Conservation (phyloP, 2,329 filamentous ascomycete genomes). For the Sporothrix inflata region DNA sequence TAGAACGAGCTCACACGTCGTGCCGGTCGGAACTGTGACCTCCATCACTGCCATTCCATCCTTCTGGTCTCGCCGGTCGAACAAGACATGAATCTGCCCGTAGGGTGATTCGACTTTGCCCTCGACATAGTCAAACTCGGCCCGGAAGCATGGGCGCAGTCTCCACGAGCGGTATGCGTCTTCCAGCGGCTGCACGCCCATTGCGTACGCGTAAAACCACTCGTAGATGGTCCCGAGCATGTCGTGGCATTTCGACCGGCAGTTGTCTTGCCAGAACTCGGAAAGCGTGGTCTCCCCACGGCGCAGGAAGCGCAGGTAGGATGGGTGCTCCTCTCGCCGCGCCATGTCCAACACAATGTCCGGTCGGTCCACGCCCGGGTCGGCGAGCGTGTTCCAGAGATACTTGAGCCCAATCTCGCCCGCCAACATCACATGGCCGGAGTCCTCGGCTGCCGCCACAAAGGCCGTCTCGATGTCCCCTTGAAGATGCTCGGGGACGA, state of each 20-base stretch:
- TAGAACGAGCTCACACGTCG: not conserved
- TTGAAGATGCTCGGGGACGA: not conserved
- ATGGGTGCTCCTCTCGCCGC: not conserved
- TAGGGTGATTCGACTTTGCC: not conserved
- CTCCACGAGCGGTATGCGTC: not conserved
- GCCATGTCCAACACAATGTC: conserved; percentile 2
- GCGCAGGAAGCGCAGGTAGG: not conserved
- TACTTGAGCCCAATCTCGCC: not conserved
- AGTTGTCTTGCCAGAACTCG: not conserved
- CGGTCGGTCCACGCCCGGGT: not conserved
- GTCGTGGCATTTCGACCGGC: not conserved
- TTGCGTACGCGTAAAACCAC: not conserved
- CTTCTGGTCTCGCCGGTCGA: not conserved
- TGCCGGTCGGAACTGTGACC: not conserved
- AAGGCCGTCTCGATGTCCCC: not conserved
- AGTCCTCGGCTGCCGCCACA: not conserved
- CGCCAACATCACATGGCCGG: not conserved
- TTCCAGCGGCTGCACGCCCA: not conserved
- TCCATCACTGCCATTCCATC: not conserved
- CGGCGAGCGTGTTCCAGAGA: not conserved
- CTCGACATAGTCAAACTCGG: not conserved
- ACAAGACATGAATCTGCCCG: not conserved
- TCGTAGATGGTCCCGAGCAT: not conserved
- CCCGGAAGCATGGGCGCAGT: not conserved
- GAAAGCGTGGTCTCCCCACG: not conserved